Evolutionary conservation across 768 basidiomycete genomes (phyloP).

Genomic region (Lentinula aciculospora): DNA sequence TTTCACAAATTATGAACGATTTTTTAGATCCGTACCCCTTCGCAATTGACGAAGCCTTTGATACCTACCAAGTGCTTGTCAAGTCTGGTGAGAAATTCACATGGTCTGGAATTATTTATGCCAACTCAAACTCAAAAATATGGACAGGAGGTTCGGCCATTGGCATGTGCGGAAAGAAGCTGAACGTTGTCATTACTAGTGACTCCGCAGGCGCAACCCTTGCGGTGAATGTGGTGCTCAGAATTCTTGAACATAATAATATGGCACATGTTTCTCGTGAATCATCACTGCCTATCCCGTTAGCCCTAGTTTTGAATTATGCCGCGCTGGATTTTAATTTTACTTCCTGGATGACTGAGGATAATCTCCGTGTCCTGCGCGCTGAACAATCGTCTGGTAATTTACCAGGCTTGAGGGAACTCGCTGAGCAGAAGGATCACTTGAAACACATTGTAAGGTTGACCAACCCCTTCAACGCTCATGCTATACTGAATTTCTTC

Average conservation of each 20-base stretch:
- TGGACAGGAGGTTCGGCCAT: conserved; percentile 60
- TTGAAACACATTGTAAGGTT: conserved; percentile 62
- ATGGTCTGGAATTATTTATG: background rate
- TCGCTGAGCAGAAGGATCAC: conserved; percentile 83
- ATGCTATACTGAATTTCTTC: conserved; percentile 2
- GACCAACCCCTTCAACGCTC: background rate
- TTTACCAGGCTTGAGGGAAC: conserved; percentile 63
- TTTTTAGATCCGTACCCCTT: conserved; percentile 85
- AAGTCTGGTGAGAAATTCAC: conserved; percentile 47
- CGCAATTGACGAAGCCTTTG: conserved; percentile 92
- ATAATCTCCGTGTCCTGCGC: conserved; percentile 76
- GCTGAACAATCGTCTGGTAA: conserved; percentile 85
- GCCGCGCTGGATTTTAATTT: conserved; percentile 96
- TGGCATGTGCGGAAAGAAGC: conserved; percentile 80
- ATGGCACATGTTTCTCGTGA: conserved; percentile 26
- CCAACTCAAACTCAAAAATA: background rate
- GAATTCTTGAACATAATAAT: conserved; percentile 60
- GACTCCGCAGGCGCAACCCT: conserved; percentile 99
- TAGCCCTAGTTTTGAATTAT: conserved; percentile 85
- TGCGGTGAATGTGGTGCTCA: conserved; percentile 78
- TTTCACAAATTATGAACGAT: conserved; percentile 7
- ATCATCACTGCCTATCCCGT: conserved; percentile 57
- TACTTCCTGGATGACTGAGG: conserved; percentile 92
- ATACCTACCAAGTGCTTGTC: conserved; percentile 76
- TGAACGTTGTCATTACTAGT: conserved; percentile 78